Base-by-base conservation (phyloP, 768 basidiomycete genomes). In the Suillus tomentosus region DNA sequence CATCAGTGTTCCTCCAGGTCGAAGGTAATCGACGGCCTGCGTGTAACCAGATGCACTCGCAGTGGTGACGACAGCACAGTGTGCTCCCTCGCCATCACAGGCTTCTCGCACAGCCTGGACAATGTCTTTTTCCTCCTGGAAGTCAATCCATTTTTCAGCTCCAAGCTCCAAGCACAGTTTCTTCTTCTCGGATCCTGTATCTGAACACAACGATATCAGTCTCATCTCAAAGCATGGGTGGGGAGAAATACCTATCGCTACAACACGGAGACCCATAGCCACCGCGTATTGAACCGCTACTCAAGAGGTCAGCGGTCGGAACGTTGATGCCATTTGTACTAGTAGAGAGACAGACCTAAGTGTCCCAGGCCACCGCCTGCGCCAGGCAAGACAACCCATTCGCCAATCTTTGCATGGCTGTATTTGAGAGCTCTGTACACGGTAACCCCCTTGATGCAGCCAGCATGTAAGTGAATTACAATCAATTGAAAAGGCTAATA, bases 351-450 rank as follows among this genome's bases (percentile, higher is more conserved):
- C 72, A 36, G 62, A 87, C 85, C 91, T 37, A 96, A 82, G 77
- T 94, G 91, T 9, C 93, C 94, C 39, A 94, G 86, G 15, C 93
- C 92, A 62, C 90, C 90, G 4, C 90, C 91, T 2, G 91, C 91
- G 51, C 91, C 91, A 13, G 90, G 87, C 55, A 94, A 78, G 24
- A 87, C 88, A 65, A 92, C 79, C 86, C 87, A 92, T 62, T 96
- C 86, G 37, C 92, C 90, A 9, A 87, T 83, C 36, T 76, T 80
- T 8, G 86, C 82, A 61, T 84, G 78, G 60, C 85, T 83, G 73
- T 89, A 82, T 75, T 95, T 95, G 68, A 96, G 78, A 0, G 92
- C 94, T 64, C 91, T 89, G 72, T 94, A 96, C 2, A 92, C 91
- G 3, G 94, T 95, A 24, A 96, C 79, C 54, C 91, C 92, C 88